Base-by-base conservation (phyloP, 2,329 filamentous ascomycete species). In the Trichoderma guizhouense region DNA sequence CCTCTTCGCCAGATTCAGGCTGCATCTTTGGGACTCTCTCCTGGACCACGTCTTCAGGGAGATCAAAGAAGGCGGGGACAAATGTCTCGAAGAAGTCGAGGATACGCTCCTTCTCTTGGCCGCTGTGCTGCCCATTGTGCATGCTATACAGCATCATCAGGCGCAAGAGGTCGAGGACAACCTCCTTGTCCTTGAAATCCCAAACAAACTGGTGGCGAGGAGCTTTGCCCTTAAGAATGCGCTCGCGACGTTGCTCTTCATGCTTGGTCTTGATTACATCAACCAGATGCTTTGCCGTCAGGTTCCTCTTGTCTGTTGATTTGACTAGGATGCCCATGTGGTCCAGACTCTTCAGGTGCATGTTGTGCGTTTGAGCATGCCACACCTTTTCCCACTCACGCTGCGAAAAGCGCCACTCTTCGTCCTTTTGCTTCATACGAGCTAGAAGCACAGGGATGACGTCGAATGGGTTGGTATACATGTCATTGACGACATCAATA, bases 321-420 rank as follows among this genome's bases (percentile, higher is more conserved):
- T 96, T 97, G 77, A 94, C 93, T 68, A 94, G 91, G 72, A 97
- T 94, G 24, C 94, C 94, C 88, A 98, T 97, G 79, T 99, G 96
- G 78, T 99, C 96, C 67, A 99, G 89, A 80, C 94, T 97, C 84
- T 94, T 97, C 83, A 97, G 93, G 82, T 98, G 97, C 84, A 97
- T 95, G 78, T 92, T 91, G 79, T 97, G 92, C 28, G 95, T 98
- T 83, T 98, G 96, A 64, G 94, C 91, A 74, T 96, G 94, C 96
- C 96, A 99, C 8, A 99, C 94, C 82, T 98, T 98, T 81, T 98
- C 95, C 96, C 96, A 99, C 80, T 99, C 97, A 36, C 96, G 93
- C 86, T 93, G 95, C 7, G 94, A 95, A 76, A 97, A 95, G 75
- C 97, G 94, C 96, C 96, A 99, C 78, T 98, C 95, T 81, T 99